Conservation (phyloP, 2,329 filamentous ascomycete species). For the Aspergillus udagawae region DNA sequence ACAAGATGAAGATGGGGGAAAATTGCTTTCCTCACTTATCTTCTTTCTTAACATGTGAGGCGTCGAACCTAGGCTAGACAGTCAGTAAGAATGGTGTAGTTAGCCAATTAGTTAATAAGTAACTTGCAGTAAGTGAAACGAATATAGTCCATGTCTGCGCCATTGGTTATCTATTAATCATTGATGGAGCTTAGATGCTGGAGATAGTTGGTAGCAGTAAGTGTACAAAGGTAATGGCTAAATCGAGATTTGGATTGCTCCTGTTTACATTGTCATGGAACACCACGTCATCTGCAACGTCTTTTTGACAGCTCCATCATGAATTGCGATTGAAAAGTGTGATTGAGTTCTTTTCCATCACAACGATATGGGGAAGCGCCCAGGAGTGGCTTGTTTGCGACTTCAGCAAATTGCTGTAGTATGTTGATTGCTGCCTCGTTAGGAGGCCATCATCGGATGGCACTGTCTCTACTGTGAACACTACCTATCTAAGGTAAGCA, state of each 20-base stretch:
- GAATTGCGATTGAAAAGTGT: neutral
- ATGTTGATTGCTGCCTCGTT: neutral
- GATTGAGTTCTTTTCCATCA: neutral
- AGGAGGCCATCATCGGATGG: too few relatives aligned
- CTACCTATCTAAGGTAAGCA: neutral
- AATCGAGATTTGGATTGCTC: too few relatives aligned
- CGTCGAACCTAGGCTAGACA: neutral
- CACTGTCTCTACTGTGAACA: too few relatives aligned
- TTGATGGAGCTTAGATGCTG: too few relatives aligned
- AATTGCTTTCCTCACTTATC: neutral
- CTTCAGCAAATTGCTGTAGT: neutral
- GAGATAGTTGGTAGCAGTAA: too few relatives aligned
- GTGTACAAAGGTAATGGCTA: neutral
- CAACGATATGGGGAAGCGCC: neutral
- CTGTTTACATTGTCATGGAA: too few relatives aligned
- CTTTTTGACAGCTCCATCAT: neutral
- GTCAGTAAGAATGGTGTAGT: neutral
- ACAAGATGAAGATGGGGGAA: neutral
- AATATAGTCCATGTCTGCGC: too few relatives aligned
- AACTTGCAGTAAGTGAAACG: too few relatives aligned
- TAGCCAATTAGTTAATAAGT: too few relatives aligned
- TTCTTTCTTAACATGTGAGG: neutral
- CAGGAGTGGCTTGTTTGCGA: neutral
- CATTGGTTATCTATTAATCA: too few relatives aligned
- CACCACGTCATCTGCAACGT: neutral